Conservation (phyloP, 345 rosid genomes). For the Ricinus communis region DNA sequence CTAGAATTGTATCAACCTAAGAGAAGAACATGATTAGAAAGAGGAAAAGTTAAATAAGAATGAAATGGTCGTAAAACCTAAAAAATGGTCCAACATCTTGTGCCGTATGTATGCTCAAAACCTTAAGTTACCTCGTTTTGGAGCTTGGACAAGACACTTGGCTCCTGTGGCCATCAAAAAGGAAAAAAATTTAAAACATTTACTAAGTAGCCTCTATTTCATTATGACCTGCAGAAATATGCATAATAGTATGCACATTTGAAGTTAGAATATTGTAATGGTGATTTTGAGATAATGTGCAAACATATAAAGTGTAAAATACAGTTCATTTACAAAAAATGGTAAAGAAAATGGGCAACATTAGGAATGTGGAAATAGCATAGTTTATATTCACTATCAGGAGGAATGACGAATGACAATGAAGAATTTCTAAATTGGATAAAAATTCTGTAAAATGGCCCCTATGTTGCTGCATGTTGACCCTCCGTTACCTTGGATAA, state of each 20-base stretch:
- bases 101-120: background rate
- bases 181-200: background rate
- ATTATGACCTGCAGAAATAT: background rate
- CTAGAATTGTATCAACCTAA: constrained; percentile 87
- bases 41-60: background rate
- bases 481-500: constrained; percentile 55
- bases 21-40: constrained; percentile 19
- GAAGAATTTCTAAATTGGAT: background rate
- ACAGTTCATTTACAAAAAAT: too few species aligned
- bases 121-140: constrained; percentile 68
- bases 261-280: background rate
- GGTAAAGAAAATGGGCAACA: background rate
- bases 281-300: too few species aligned
- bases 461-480: background rate
- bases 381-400: background rate
- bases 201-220: background rate
- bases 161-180: constrained; percentile 56
- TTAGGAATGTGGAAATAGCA: background rate
- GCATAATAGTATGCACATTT: background rate
- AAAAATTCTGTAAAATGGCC: background rate
- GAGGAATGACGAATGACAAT: background rate
- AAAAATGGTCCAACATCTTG: constrained; percentile 1
- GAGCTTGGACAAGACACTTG: constrained; percentile 71
- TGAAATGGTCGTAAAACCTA: background rate
- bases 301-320: too few species aligned